These are phyloP conservation scores for Agrostemma githago DNA, from an alignment of 148 eudicot species.

Conservation along the genomic window DNA sequence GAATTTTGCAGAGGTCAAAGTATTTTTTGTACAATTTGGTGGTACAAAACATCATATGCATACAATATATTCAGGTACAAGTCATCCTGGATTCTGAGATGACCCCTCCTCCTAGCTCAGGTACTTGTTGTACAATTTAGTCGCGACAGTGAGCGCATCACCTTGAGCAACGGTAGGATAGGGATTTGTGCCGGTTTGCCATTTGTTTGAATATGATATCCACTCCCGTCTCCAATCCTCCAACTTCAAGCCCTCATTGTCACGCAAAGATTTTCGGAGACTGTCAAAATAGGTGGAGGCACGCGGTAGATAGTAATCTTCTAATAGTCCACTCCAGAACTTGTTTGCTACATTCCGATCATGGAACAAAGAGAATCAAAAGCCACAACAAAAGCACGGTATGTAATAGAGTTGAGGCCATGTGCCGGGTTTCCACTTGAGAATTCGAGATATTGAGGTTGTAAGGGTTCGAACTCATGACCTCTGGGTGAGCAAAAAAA, in stretches of 20 bases:
- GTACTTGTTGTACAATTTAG: constrained; percentile 50
- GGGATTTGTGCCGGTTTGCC: constrained; percentile 61
- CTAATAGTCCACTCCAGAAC: constrained; percentile 90
- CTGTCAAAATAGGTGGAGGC: constrained; percentile 67
- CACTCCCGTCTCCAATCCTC: constrained; percentile 86
- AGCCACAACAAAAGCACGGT: background rate
- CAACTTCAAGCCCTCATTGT: constrained; percentile 48
- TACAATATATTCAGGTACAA: too few relatives aligned
- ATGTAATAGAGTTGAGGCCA: too few relatives aligned
- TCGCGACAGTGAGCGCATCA: constrained; percentile 58
- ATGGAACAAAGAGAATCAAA: constrained; percentile 3
- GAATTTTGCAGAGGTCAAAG: too few relatives aligned
- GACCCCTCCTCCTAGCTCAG: constrained; percentile 24
- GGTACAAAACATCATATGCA: too few relatives aligned
- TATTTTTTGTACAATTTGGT: background rate
- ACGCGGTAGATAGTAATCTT: constrained; percentile 86
- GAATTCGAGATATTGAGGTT: too few relatives aligned
- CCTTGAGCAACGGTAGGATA: constrained; percentile 72
- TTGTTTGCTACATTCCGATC: constrained; percentile 57
- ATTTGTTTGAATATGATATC: constrained; percentile 74
- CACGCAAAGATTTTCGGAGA: constrained; percentile 45
- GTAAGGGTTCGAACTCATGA: too few relatives aligned
- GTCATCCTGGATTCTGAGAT: background rate
- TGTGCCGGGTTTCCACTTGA: too few relatives aligned
- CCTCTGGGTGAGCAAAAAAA: too few relatives aligned